Base-by-base conservation (phyloP, 2,329 filamentous ascomycete genomes). In the Emmonsia crescens region DNA sequence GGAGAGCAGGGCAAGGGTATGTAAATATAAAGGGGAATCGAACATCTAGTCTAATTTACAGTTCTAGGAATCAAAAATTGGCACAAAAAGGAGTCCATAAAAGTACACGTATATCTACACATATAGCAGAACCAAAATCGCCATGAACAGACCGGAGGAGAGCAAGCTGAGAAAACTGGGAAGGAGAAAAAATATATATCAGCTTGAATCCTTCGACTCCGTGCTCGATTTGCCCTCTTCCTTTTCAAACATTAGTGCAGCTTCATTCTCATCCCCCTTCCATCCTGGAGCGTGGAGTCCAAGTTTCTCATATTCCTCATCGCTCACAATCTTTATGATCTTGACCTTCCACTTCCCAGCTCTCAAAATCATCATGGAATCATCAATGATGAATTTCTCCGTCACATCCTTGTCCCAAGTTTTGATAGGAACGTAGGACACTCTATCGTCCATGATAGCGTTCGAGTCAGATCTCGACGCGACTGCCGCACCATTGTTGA, bases 301-400 rank as follows among this genome's bases (percentile, higher is more conserved):
- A 51, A 71, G 68, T 14, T 71, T 72, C 57, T 77, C 75, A 65
- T 80, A 85, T 27, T 83, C 77, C 42, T 79, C 76, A 62, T 86
- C 83, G 14, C 76, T 74, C 5, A 86, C 71, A 49, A 86, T 76
- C 54, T 79, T 77, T 36, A 85, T 76, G 27, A 85, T 73, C 66
- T 81, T 82, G 42, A 85, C 76, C 67, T 82, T 85, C 77, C 81
- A 84, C 68, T 87, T 87, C 8, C 84, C 84, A 1, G 80, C 67
- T 63, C 82, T 75, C 10, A 86, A 65, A 9, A 86, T 77, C n/a
- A 87, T 66, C 2, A 82, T 69, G 1, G 79, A 74, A 33, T 74
- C 79, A 31, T 81, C 78, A 5, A 83, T 70, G 42, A 85, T 71
- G 60, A 78, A 82, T 21, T 79, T 75, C 19, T 79, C 69, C 0